Conservation (phyloP, 768 basidiomycete genomes). For the Phanerochaete carnosa region DNA sequence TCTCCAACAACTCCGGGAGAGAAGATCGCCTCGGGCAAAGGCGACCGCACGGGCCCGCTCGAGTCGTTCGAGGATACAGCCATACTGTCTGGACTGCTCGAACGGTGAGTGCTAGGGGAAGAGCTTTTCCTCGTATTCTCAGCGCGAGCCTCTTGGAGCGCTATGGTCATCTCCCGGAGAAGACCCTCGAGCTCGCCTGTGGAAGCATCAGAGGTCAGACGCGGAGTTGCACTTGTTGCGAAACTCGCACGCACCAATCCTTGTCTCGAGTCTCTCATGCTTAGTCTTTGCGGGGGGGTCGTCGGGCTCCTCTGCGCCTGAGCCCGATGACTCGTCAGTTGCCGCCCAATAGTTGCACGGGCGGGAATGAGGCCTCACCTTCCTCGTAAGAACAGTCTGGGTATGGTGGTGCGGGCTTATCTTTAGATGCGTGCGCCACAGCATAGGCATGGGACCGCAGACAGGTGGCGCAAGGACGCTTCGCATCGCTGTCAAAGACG, state of each 20-base stretch:
- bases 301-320: conserved; percentile 4
- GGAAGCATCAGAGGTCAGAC: background rate
- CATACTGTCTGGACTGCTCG: background rate
- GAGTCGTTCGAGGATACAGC: background rate
- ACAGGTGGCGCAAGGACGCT: conserved; percentile 14
- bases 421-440: conserved; percentile 6
- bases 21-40: background rate
- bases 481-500: conserved; percentile 8
- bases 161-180: conserved; percentile 53
- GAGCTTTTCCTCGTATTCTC: background rate
- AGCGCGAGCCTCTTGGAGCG: background rate
- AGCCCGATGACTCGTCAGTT: background rate
- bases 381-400: conserved; percentile 16
- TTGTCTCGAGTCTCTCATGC: conserved; percentile 55
- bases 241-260: conserved; percentile 53
- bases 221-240: background rate
- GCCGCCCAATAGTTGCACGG: background rate
- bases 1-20: background rate
- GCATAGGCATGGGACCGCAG: conserved; percentile 15
- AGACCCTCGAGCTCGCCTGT: conserved; percentile 69
- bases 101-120: background rate
- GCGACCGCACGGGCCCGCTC: background rate
- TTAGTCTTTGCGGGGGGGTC: background rate
- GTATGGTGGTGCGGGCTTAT: background rate
- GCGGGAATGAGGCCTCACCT: background rate